Evolutionary conservation across 1,284 basidiomycete genomes (phyloP).

Genomic region (Wolfiporia cocos): DNA sequence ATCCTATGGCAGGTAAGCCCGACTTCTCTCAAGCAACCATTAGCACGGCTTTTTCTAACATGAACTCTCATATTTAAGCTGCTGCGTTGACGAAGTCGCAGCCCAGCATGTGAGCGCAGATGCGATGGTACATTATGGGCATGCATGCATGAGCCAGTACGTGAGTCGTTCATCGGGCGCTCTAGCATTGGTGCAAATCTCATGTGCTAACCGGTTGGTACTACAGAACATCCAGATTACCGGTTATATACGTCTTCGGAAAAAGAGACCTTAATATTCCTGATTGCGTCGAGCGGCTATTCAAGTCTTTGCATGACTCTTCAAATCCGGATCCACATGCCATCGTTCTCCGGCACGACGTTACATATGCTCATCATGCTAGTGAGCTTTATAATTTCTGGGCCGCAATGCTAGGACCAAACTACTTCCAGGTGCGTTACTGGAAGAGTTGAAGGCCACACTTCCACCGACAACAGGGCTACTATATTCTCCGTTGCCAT

Average conservation of each 20-base stretch:
- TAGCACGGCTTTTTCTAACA: not conserved
- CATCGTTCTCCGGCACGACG: conserved; percentile 71
- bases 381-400: conserved; percentile 43
- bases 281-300: conserved; percentile 42
- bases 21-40: not conserved
- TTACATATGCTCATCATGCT: conserved; percentile 70
- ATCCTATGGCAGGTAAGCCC: conserved; percentile 85
- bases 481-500: conserved; percentile 15
- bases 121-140: conserved; percentile 91
- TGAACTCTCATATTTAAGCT: conserved; percentile 42
- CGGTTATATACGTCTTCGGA: conserved; percentile 84
- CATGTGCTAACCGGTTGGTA: not conserved
- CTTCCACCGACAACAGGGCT: conserved; percentile 17
- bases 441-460: conserved; percentile 24
- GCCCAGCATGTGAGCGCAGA: conserved; percentile 94
- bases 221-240: conserved; percentile 67
- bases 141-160: conserved; percentile 90
- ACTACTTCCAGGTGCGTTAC: conserved; percentile 31
- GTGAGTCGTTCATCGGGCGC: conserved; percentile 22
- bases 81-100: conserved; percentile 95
- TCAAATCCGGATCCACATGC: conserved; percentile 8
- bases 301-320: conserved; percentile 24
- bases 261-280: conserved; percentile 51
- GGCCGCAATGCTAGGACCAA: no score
- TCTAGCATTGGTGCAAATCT: not conserved